These are phyloP conservation scores for Croton laevigatus DNA, from an alignment of 441 rosid genomes.

Conservation along the genomic window DNA sequence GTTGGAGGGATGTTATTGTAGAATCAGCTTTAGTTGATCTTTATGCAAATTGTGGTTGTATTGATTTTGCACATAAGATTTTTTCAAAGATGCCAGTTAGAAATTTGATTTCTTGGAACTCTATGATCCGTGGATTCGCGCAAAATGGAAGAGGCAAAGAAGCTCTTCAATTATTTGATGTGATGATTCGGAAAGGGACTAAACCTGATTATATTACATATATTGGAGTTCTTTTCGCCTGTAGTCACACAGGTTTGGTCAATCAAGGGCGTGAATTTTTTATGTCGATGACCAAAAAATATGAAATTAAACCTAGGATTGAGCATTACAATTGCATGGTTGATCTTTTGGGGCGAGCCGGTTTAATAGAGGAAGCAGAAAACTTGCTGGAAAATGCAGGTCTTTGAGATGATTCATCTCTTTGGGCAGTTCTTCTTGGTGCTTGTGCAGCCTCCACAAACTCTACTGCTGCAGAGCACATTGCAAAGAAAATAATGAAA, in stretches of 20 bases:
- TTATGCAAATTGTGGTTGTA: constrained; percentile 74
- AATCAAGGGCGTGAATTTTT: constrained; percentile 56
- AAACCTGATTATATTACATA: constrained; percentile 70
- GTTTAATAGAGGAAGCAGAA: constrained; percentile 80
- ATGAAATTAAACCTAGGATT: constrained; percentile 55
- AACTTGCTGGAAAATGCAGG: constrained; percentile 57
- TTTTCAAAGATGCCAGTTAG: constrained; percentile 45
- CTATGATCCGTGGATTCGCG: constrained; percentile 78
- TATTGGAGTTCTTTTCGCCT: constrained; percentile 74
- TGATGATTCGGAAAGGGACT: constrained; percentile 47
- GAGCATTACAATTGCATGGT: constrained; percentile 88
- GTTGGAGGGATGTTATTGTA: constrained; percentile 60
- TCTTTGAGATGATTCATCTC: constrained; percentile 54
- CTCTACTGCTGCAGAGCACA: constrained; percentile 56
- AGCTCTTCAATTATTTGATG: constrained; percentile 52
- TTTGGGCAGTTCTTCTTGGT: constrained; percentile 88
- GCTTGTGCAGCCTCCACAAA: constrained; percentile 55
- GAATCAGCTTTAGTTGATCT: constrained; percentile 88
- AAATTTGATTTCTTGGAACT: constrained; percentile 76
- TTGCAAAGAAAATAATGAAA: constrained; percentile 67
- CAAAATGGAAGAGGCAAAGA: constrained; percentile 78
- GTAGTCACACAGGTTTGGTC: constrained; percentile 76
- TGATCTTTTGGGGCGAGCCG: constrained; percentile 86
- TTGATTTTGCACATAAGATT: constrained; percentile 51
- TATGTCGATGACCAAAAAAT: constrained; percentile 40